phyloP scores from a whole-genome alignment of 352 stramenopile genomes.

The Ophiocytium majus region DNA sequence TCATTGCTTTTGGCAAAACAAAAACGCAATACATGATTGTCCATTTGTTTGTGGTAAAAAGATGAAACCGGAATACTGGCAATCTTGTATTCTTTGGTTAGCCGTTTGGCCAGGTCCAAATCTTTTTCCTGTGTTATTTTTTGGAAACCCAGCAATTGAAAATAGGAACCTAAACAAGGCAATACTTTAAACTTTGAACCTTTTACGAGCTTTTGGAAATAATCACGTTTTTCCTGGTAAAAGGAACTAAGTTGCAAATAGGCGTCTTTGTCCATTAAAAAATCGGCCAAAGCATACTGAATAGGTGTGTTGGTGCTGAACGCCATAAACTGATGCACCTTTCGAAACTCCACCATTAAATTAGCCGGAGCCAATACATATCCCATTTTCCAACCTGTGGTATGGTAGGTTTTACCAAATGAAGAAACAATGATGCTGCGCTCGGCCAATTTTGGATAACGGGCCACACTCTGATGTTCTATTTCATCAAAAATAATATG shows the following conservation, averaged over 20 bases:
- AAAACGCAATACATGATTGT: neutral
- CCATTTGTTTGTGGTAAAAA: neutral
- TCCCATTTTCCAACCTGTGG: constrained; percentile 8
- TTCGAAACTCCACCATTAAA: constrained; percentile 2
- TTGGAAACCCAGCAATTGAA: neutral
- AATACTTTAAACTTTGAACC: neutral
- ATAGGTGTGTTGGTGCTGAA: neutral
- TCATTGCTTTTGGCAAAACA: constrained; percentile 10
- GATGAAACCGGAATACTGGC: neutral
- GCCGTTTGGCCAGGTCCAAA: neutral
- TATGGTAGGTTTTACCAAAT: constrained; percentile 3
- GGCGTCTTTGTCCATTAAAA: neutral
- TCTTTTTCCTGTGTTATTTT: neutral
- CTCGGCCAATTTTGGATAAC: neutral
- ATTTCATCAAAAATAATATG: neutral
- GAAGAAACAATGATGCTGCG: neutral
- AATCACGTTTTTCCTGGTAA: constrained; percentile 13
- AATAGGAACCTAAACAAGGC: neutral
- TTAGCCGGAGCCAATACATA: neutral
- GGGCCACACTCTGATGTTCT: neutral
- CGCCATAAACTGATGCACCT: neutral
- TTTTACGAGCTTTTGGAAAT: neutral
- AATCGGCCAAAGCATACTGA: neutral
- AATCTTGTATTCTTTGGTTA: constrained; percentile 6
- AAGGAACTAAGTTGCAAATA: constrained; percentile 3